These are phyloP conservation scores for Saturnispora halmiae DNA, from an alignment of 805 yeast genomes.

Conservation along the genomic window DNA sequence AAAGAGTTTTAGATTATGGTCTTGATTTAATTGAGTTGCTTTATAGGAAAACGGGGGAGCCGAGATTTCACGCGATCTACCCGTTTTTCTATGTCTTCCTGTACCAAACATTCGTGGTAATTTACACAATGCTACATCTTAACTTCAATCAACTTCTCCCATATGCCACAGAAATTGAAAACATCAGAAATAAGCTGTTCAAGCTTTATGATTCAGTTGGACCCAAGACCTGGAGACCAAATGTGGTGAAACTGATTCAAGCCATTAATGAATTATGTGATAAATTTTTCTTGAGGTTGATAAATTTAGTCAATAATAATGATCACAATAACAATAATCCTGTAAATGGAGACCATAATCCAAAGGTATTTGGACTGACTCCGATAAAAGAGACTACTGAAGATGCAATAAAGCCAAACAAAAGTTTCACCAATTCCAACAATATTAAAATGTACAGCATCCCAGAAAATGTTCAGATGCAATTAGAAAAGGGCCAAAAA, in stretches of 20 bases:
- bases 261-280: conserved; percentile 28
- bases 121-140: conserved; percentile 39
- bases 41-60: conserved; percentile 20
- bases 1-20: conserved; percentile 32
- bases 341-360: neutral
- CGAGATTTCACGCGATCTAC: conserved; percentile 30
- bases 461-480: conserved; percentile 15
- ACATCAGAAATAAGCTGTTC: conserved; percentile 24
- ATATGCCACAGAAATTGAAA: conserved; percentile 21
- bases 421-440: conserved; percentile 3
- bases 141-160: conserved; percentile 28
- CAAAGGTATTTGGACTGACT: conserved; percentile 1
- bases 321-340: neutral
- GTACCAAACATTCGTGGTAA: conserved; percentile 44
- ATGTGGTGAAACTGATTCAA: conserved; percentile 25
- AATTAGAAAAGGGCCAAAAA: neutral
- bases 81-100: conserved; percentile 42
- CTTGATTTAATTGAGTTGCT: conserved; percentile 29
- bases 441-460: conserved; percentile 8
- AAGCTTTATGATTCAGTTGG: conserved; percentile 25
- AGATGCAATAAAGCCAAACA: neutral
- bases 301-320: conserved; percentile 9
- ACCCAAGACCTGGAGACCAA: conserved; percentile 23
- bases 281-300: conserved; percentile 19
- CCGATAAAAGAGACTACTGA: neutral